Evolutionary conservation across 306 rosid species (phyloP).

Genomic region (Datisca glomerata): DNA sequence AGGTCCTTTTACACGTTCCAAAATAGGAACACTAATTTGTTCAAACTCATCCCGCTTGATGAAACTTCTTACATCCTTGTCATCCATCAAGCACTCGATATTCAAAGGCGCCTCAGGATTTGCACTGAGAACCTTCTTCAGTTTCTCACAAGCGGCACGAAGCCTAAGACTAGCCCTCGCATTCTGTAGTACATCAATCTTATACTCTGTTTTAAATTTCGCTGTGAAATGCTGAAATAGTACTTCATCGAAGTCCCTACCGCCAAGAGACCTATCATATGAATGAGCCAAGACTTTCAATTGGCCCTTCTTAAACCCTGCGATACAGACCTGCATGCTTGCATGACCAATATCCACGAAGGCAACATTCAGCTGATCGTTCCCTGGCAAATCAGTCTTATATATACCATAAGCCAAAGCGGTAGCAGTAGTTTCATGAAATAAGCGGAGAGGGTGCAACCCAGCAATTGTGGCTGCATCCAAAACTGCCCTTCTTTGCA

Average conservation of each 20-base stretch:
- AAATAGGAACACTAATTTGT: conserved; percentile 56
- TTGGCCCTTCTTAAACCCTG: conserved; percentile 88
- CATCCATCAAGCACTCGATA: conserved; percentile 94
- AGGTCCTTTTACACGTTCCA: conserved; percentile 85
- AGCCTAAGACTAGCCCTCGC: conserved; percentile 80
- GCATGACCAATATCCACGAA: conserved; percentile 92
- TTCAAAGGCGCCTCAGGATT: conserved; percentile 85
- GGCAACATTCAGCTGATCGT: conserved; percentile 74
- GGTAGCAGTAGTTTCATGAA: conserved; percentile 91
- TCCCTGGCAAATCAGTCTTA: conserved; percentile 86
- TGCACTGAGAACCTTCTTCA: conserved; percentile 92
- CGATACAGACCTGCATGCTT: conserved; percentile 96
- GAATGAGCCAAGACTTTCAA: conserved; percentile 74
- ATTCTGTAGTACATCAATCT: conserved; percentile 73
- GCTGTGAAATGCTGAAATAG: conserved; percentile 66
- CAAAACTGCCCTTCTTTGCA: conserved; percentile 83
- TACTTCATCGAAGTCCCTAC: conserved; percentile 91
- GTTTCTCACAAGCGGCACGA: conserved; percentile 80
- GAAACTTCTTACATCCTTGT: conserved; percentile 71
- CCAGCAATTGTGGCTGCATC: conserved; percentile 93
- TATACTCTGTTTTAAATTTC: conserved; percentile 71
- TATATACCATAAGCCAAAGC: conserved; percentile 95
- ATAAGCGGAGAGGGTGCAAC: conserved; percentile 70
- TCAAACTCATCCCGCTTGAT: conserved; percentile 97
- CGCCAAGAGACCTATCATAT: conserved; percentile 76